Evolutionary conservation across 2,329 filamentous ascomycete genomes (phyloP).

Genomic region (Reticulascus tulasneorum): DNA sequence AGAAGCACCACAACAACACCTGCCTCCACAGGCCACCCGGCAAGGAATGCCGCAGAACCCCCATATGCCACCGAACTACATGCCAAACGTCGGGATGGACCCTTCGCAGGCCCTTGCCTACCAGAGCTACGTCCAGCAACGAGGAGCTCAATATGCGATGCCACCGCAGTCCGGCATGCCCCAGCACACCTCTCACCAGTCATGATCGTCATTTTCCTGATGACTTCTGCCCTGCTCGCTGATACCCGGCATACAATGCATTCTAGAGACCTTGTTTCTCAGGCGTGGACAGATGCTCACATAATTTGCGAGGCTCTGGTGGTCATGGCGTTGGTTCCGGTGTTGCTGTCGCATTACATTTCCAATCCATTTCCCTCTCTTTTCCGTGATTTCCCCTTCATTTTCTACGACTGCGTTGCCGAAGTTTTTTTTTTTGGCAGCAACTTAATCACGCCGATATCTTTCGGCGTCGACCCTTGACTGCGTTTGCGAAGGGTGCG

Average conservation of each 20-base stretch:
- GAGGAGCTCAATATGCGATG: slow-evolving; percentile 72
- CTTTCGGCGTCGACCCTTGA: neutral
- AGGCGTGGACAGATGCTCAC: slow-evolving; percentile 1
- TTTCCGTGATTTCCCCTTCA: slow-evolving; percentile 8
- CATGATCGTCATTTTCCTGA: slow-evolving; percentile 41
- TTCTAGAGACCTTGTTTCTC: slow-evolving; percentile 29
- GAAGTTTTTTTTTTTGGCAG: slow-evolving; percentile 5
- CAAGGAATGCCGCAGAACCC: slow-evolving; percentile 63
- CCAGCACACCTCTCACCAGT: slow-evolving; percentile 77
- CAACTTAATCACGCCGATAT: neutral
- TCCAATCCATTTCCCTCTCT: slow-evolving; percentile 12
- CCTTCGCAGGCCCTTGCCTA: slow-evolving; percentile 79
- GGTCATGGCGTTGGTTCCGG: slow-evolving; percentile 26
- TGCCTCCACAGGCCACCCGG: slow-evolving; percentile 59
- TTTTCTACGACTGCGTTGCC: slow-evolving; percentile 2
- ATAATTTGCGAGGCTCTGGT: slow-evolving; percentile 31
- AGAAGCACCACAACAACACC: slow-evolving; percentile 73
- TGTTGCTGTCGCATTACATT: slow-evolving; percentile 10
- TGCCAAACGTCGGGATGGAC: slow-evolving; percentile 63
- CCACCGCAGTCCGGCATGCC: slow-evolving; percentile 74
- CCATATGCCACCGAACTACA: slow-evolving; percentile 62
- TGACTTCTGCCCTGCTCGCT: slow-evolving; percentile 31
- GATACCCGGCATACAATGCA: slow-evolving; percentile 60
- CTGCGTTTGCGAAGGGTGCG: too few relatives aligned
- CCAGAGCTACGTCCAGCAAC: slow-evolving; percentile 76